phyloP scores from a whole-genome alignment of 1,284 basidiomycete genomes.

The Puccinia novopanici region DNA sequence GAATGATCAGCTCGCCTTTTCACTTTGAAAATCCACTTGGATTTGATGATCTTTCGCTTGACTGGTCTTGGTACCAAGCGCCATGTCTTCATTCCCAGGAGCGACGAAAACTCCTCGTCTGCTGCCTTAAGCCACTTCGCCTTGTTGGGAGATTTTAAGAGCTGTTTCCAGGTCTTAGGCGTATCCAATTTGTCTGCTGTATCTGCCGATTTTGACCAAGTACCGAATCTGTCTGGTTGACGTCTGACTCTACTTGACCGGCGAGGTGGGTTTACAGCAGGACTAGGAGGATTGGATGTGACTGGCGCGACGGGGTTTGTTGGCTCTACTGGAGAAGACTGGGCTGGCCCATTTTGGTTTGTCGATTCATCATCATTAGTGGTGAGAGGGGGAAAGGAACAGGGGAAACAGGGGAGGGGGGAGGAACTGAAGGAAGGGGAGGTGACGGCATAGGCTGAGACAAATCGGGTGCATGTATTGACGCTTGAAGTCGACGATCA shows the following conservation, averaged over 20 bases:
- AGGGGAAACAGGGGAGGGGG: not conserved
- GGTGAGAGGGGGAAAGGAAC: too few relatives aligned
- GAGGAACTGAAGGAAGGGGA: not conserved
- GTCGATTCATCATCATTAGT: too few relatives aligned
- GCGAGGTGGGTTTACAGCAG: not conserved
- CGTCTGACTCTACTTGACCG: not conserved
- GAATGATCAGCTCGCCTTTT: not conserved
- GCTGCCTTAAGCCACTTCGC: too few relatives aligned
- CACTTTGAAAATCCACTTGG: too few relatives aligned
- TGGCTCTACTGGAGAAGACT: not conserved
- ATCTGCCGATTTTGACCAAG: not conserved
- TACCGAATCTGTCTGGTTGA: not conserved
- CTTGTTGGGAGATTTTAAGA: not conserved
- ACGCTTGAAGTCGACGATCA: not conserved
- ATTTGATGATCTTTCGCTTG: not conserved
- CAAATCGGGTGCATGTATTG: not conserved
- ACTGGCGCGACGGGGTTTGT: not conserved
- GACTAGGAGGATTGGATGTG: not conserved
- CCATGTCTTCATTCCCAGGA: not conserved
- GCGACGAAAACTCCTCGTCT: too few relatives aligned
- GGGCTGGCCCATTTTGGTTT: too few relatives aligned
- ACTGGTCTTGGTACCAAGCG: not conserved
- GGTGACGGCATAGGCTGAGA: not conserved
- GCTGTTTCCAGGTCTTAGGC: constrained; percentile 23
- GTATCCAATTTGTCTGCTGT: not conserved